phyloP scores from a whole-genome alignment of 768 basidiomycete species.

The Serendipita sp. region DNA sequence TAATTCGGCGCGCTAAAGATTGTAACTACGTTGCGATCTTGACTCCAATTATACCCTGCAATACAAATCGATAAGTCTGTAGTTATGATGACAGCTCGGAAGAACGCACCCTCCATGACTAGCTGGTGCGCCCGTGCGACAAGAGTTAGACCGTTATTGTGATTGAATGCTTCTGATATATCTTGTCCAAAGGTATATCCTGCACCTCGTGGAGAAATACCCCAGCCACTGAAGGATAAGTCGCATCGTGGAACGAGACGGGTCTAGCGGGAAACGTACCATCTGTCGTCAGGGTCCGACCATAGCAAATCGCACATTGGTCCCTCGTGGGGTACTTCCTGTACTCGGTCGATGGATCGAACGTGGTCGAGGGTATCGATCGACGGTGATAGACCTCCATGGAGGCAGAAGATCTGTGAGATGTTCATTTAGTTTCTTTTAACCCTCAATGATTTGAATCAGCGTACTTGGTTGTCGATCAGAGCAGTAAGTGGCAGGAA shows the following conservation, averaged over 20 bases:
- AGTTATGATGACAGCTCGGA: neutral
- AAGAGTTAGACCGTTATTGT: conserved; percentile 94
- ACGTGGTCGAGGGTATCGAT: conserved; percentile 99
- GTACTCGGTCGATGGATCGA: conserved; percentile 94
- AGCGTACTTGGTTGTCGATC: conserved; percentile 95
- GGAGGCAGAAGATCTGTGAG: conserved; percentile 89
- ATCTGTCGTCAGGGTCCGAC: conserved; percentile 99
- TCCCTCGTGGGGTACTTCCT: conserved; percentile 98
- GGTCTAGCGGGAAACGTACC: conserved; percentile 19
- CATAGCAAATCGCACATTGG: conserved; percentile 99
- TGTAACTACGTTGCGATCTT: conserved; percentile 97
- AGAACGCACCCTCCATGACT: conserved; percentile 80
- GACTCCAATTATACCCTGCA: conserved; percentile 88
- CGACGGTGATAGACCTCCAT: conserved; percentile 93
- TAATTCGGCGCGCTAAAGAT: conserved; percentile 95
- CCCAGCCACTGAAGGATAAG: conserved; percentile 58
- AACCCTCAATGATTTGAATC: conserved; percentile 7
- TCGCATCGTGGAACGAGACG: neutral
- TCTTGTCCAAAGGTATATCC: conserved; percentile 99
- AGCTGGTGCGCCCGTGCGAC: conserved; percentile 89
- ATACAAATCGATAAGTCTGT: neutral
- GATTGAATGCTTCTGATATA: conserved; percentile 97
- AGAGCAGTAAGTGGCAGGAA: conserved; percentile 93
- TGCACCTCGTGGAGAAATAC: conserved; percentile 94
- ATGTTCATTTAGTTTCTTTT: neutral